Conservation (phyloP, 306 rosid species). For the Vigna nakashimae region DNA sequence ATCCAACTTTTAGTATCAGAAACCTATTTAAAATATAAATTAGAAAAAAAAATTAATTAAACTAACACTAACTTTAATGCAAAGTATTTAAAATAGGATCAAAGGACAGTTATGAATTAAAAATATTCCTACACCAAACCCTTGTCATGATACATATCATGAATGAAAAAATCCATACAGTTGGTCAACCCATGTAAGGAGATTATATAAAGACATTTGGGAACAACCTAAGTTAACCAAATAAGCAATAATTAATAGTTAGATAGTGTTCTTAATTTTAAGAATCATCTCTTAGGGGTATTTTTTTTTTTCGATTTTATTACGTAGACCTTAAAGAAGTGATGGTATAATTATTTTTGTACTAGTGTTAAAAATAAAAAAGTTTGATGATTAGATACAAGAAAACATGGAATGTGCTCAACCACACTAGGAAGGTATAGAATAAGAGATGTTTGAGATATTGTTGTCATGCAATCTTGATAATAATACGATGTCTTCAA, state of each 20-base stretch:
- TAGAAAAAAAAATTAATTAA: not conserved
- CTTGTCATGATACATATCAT: not conserved
- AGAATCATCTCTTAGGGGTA: too few species aligned
- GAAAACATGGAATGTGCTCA: slow-evolving; percentile 36
- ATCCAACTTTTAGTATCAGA: not conserved
- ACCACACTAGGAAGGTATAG: not conserved
- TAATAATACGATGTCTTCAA: slow-evolving; percentile 50
- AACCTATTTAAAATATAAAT: not conserved
- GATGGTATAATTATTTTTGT: too few species aligned
- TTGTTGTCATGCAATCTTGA: slow-evolving; percentile 36
- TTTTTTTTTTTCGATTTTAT: too few species aligned
- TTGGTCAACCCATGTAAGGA: not conserved
- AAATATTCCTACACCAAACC: not conserved
- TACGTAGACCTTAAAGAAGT: too few species aligned
- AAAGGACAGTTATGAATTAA: not conserved
- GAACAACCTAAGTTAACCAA: not conserved
- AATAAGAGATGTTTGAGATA: slow-evolving; percentile 30
- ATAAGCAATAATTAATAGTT: not conserved
- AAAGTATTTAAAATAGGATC: not conserved
- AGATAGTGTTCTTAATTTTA: not conserved
- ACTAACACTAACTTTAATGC: not conserved
- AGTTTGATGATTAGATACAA: not conserved
- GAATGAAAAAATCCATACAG: not conserved
- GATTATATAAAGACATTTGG: not conserved
- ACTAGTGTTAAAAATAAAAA: not conserved